Evolutionary conservation across 177 flowering plant genomes (phyloP).

Genomic region (Vitis hybrid): DNA sequence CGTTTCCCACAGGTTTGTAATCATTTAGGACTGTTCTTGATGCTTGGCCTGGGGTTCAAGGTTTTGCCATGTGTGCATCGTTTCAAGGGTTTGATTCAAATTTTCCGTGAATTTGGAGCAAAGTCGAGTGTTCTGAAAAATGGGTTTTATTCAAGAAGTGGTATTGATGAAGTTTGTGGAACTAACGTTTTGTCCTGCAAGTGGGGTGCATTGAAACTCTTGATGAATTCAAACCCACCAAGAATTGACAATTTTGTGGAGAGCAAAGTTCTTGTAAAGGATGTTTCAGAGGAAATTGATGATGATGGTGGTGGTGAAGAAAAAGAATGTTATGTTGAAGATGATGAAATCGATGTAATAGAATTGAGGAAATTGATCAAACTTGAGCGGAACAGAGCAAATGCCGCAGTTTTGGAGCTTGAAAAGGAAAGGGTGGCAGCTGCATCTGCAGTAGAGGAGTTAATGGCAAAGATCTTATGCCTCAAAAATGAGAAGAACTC

Average conservation of each 20-base stretch:
- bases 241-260: neutral
- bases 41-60: constrained; percentile 39
- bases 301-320: constrained; percentile 11
- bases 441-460: constrained; percentile 68
- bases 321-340: constrained; percentile 26
- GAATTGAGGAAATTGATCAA: constrained; percentile 46
- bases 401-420: constrained; percentile 48
- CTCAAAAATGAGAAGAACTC: constrained; percentile 72
- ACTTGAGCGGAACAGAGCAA: constrained; percentile 38
- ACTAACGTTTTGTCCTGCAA: constrained; percentile 10
- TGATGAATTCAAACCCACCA: constrained; percentile 1
- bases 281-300: constrained; percentile 4
- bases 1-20: constrained; percentile 19
- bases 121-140: constrained; percentile 18
- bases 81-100: constrained; percentile 20
- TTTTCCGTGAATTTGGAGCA: constrained; percentile 22
- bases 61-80: constrained; percentile 25
- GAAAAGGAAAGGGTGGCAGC: constrained; percentile 76
- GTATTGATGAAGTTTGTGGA: constrained; percentile 14
- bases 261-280: constrained; percentile 5
- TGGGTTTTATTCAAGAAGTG: constrained; percentile 31
- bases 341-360: constrained; percentile 34
- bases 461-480: constrained; percentile 72
- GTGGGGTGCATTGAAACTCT: constrained; percentile 6
- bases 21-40: constrained; percentile 27